Evolutionary conservation across 2,329 filamentous ascomycete species (phyloP).

Genomic region (Westerdykella sp.): DNA sequence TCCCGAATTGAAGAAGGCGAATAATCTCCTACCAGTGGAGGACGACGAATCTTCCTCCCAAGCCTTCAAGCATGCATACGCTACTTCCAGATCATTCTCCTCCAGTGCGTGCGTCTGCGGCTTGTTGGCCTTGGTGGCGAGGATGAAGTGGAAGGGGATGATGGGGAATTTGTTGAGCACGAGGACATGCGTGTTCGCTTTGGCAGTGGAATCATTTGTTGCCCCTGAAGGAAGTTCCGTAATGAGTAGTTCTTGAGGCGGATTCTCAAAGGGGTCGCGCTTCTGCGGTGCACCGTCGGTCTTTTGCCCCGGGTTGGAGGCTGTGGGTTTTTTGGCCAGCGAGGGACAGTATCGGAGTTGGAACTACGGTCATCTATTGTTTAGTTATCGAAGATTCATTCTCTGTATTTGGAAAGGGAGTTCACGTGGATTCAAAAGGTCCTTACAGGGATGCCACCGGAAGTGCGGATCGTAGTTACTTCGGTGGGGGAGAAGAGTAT

Average conservation of each 20-base stretch:
- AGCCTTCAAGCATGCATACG: conserved; percentile 56
- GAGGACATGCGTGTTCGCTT: conserved; percentile 49
- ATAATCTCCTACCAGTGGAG: conserved; percentile 41
- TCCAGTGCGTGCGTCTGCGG: conserved; percentile 61
- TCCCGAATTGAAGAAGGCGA: conserved; percentile 66
- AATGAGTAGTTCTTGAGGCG: conserved; percentile 49
- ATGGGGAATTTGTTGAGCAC: conserved; percentile 72
- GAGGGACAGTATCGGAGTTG: conserved; percentile 66
- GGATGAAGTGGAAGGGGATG: conserved; percentile 64
- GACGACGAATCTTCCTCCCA: conserved; percentile 37
- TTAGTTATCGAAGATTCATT: background rate
- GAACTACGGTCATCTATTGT: conserved; percentile 46
- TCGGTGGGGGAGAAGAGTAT: conserved; percentile 39
- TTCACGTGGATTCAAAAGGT: conserved; percentile 8
- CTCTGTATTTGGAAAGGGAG: too few species aligned
- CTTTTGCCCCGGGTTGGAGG: conserved; percentile 36
- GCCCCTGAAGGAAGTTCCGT: conserved; percentile 41
- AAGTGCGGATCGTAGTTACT: conserved; percentile 34
- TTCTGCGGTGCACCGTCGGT: conserved; percentile 17
- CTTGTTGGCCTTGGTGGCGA: conserved; percentile 59
- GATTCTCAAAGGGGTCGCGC: conserved; percentile 59
- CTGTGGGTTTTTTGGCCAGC: conserved; percentile 58
- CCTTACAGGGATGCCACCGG: conserved; percentile 34
- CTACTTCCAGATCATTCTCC: conserved; percentile 53
- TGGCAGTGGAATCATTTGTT: conserved; percentile 5